Conservation (phyloP, 2,329 filamentous ascomycete genomes). For the Cladosporium oxysporum region DNA sequence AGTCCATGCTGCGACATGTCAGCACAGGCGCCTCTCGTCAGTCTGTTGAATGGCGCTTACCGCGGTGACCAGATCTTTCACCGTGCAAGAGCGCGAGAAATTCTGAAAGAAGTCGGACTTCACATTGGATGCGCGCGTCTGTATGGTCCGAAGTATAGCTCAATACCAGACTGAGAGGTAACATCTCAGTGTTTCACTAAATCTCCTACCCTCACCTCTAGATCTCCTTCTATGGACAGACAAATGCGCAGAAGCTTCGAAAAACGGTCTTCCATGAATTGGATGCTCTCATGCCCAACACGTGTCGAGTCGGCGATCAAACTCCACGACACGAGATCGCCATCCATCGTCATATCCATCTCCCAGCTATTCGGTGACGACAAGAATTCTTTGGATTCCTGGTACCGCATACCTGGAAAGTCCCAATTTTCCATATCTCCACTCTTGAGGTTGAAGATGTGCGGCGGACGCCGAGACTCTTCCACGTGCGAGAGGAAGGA, state of each 20-base stretch:
- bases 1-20: background rate
- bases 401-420: background rate
- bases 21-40: background rate
- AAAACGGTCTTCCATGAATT: background rate
- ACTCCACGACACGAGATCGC: background rate
- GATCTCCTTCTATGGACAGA: background rate
- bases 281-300: background rate
- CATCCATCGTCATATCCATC: background rate
- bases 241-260: background rate
- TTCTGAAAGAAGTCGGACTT: background rate
- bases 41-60: background rate
- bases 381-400: background rate
- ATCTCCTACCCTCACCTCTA: background rate
- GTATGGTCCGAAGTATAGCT: background rate
- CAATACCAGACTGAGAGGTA: background rate
- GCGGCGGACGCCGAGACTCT: background rate
- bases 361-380: background rate
- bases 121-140: background rate
- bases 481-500: background rate
- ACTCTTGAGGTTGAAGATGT: background rate
- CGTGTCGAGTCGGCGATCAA: background rate
- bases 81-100: background rate
- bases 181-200: background rate
- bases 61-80: background rate
- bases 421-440: background rate